Evolutionary conservation across 129 eudicot species (phyloP), one percentile per base, ranked within the genome.

Genomic region (Artemisia annua): DNA sequence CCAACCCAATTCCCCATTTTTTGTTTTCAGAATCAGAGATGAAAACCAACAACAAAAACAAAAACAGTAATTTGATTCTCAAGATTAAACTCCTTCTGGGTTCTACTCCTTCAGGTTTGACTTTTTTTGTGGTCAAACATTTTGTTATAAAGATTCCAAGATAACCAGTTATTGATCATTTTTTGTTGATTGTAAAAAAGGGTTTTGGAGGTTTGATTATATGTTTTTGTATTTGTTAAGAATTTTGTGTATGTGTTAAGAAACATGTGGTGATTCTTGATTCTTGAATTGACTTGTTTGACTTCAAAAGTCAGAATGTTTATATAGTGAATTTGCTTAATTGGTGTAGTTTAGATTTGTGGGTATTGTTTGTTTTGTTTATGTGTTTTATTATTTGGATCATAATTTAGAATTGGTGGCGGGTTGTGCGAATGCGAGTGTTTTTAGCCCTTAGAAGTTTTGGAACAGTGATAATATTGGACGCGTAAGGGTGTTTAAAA

Each of bases 91-190:
- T 52, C 24, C 46, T 78, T 0, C 67, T 63, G 66, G 67, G 71
- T 70, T 78, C 10, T 39, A 39, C 82, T 70, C 77, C 67, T 70
- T 63, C 82, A 63, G 82, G 82, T 78, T 54, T 55, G 53, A 70
- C 74, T 19, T 66, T 54, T 54, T 61, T 24, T 62, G 18, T 49
- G 9, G 60, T 49, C 69, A 61, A 60, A 48, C 70, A 73, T n/a
- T 5, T 24, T 28, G 0, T 20, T 65, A 11, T 56, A 35, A 16
- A 17, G 48, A 14, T 65, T 24, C 44, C 51, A 43, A 66, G 19
- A 17, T 65, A 39, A 48, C 44, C 71, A 14, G 43, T 16, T 63
- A 48, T 28, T 14, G n/a, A 15, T n/a, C 19, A 35, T 5, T 7
- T 20, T 58, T 58, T 48, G 30, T 16, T 48, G 4, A 61, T 11